These are phyloP conservation scores for Zygnema circumcarinatum DNA, from an alignment of 139 green algal genomes.

Conservation along the genomic window DNA sequence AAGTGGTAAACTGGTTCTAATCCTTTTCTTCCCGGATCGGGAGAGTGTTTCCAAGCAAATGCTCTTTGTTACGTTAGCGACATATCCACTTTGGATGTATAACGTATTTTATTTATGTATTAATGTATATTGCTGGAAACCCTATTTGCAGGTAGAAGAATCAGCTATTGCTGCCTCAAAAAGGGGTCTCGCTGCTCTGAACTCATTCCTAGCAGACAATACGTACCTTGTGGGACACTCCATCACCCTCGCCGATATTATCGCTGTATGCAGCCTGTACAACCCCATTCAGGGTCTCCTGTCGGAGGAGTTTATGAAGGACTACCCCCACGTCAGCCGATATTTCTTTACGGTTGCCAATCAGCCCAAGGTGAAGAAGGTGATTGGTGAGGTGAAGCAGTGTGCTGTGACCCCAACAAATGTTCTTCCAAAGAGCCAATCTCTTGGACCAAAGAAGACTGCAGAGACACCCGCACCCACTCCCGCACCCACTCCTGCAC, in stretches of 20 bases:
- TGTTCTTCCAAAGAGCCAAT: not conserved
- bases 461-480: not conserved
- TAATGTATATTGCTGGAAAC: too few species aligned
- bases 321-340: conserved; percentile 66
- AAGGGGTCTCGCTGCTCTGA: conserved; percentile 60
- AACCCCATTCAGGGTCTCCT: conserved; percentile 58
- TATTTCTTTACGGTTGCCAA: conserved; percentile 69
- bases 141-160: conserved; percentile 57
- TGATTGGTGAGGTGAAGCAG: conserved; percentile 61
- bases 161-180: conserved; percentile 55
- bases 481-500: not conserved
- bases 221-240: conserved; percentile 70
- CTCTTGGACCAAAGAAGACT: conserved; percentile 5
- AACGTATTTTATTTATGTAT: too few species aligned
- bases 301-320: conserved; percentile 57
- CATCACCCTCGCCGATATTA: conserved; percentile 75
- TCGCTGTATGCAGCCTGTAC: conserved; percentile 64
- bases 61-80: too few species aligned
- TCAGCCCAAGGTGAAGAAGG: conserved; percentile 68
- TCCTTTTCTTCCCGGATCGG: too few species aligned
- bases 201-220: conserved; percentile 62
- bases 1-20: too few species aligned
- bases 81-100: too few species aligned
- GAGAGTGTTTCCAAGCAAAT: too few species aligned
- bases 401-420: conserved; percentile 4